A percentile compares a stretch with the other conserved stretches of the same genome.
Evolutionary conservation across 192 early-diverging fungal species (phyloP).

Genomic region (Rhizophagus prolifer): DNA sequence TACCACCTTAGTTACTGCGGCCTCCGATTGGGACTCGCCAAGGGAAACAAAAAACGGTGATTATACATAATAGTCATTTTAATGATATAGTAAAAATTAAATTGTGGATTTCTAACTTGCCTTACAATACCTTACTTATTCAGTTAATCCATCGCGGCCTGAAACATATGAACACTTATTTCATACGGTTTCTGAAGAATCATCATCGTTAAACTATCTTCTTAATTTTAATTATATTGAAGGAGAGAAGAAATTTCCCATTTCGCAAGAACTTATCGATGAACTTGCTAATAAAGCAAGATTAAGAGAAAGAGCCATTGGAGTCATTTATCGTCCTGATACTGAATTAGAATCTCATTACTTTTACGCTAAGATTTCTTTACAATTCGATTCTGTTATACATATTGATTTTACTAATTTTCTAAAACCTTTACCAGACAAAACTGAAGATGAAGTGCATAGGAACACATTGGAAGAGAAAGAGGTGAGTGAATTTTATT

Average conservation of each 20-base stretch:
- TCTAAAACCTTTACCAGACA: not conserved
- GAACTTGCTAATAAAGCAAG: not conserved
- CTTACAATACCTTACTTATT: not conserved
- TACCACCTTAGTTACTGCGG: not conserved
- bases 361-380: constrained; percentile 2
- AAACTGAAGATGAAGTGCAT: not conserved
- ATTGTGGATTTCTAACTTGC: not conserved
- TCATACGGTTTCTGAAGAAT: constrained; percentile 6
- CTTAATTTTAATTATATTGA: not conserved
- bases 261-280: not conserved
- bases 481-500: not conserved
- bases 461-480: not conserved
- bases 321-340: constrained; percentile 12
- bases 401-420: constrained; percentile 11
- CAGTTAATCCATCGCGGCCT: not conserved
- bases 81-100: not conserved
- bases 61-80: not conserved
- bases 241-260: not conserved
- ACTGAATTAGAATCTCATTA: constrained; percentile 14
- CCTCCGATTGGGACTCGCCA: not conserved
- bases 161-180: constrained; percentile 9
- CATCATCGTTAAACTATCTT: not conserved
- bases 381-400: constrained; percentile 24
- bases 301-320: constrained; percentile 2
- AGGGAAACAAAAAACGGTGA: not conserved